A percentile compares a stretch with the other conserved stretches of the same genome.
phyloP scores from a whole-genome alignment of 2,329 filamentous ascomycete species.

The Pezicula radicicola region DNA sequence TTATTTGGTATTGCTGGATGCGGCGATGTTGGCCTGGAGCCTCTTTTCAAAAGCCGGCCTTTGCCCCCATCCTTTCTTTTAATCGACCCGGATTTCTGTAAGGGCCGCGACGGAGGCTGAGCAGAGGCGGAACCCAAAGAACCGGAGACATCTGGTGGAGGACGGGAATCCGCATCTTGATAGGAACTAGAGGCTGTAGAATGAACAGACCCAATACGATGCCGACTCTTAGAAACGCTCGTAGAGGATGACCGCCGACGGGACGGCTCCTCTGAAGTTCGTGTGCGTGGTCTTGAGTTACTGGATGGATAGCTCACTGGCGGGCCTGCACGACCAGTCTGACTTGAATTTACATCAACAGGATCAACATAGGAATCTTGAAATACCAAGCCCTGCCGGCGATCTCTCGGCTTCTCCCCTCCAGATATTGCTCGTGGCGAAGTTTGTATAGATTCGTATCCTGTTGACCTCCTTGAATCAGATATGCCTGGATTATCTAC shows the following conservation, averaged over 20 bases:
- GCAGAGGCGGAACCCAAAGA: conserved; percentile 40
- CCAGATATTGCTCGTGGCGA: conserved; percentile 46
- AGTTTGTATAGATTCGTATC: conserved; percentile 36
- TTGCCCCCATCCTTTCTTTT: conserved; percentile 47
- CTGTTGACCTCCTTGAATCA: conserved; percentile 14
- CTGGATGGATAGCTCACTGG: conserved; percentile 22
- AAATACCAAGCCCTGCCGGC: conserved; percentile 60
- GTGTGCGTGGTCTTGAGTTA: conserved; percentile 41
- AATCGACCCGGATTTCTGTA: conserved; percentile 27
- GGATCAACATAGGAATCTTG: conserved; percentile 47
- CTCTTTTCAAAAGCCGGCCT: conserved; percentile 53
- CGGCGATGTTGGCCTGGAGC: conserved; percentile 55
- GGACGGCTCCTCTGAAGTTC: conserved; percentile 42
- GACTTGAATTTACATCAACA: conserved; percentile 21
- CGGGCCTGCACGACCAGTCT: conserved; percentile 11
- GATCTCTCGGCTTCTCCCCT: conserved; percentile 33
- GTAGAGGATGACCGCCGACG: conserved; percentile 31
- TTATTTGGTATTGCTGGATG: conserved; percentile 20
- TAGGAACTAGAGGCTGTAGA: conserved; percentile 55
- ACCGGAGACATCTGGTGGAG: conserved; percentile 29
- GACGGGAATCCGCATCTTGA: conserved; percentile 41
- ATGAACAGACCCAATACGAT: conserved; percentile 69
- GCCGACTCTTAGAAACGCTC: conserved; percentile 46
- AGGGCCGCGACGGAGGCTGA: conserved; percentile 29
- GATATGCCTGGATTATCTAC: conserved; percentile 12